phyloP scores from a whole-genome alignment of 306 rosid genomes.

The Adenanthera pavonina region DNA sequence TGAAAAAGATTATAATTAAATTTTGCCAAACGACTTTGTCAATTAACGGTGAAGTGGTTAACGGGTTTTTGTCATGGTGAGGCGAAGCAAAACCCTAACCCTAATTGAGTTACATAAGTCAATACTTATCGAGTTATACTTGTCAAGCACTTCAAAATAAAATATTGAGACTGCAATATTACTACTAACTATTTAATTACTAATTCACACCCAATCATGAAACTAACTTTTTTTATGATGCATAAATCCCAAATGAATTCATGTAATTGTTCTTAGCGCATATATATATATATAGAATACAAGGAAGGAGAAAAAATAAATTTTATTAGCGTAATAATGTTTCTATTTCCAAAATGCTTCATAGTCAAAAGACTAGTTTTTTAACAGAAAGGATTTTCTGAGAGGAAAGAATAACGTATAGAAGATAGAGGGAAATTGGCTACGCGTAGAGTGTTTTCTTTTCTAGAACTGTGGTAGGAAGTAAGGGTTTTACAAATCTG shows the following conservation, averaged over 20 bases:
- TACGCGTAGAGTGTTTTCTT: not conserved
- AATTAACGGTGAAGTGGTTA: conserved; percentile 56
- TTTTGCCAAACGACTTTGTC: conserved; percentile 37
- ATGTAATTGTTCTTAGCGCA: conserved; percentile 44
- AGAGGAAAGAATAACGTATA: too few relatives aligned
- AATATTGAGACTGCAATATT: conserved; percentile 27
- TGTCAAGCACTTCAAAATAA: conserved; percentile 68
- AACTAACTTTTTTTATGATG: conserved; percentile 16
- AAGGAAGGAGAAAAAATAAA: conserved; percentile 40
- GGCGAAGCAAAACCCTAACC: conserved; percentile 48
- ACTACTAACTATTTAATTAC: conserved; percentile 24
- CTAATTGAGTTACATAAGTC: conserved; percentile 38
- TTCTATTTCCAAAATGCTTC: conserved; percentile 56
- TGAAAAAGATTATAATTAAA: not conserved
- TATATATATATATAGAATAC: conserved; percentile 3
- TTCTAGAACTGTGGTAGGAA: not conserved
- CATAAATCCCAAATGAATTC: conserved; percentile 12
- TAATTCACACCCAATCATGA: conserved; percentile 12
- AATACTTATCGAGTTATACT: conserved; percentile 50
- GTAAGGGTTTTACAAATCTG: not conserved
- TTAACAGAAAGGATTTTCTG: conserved; percentile 7
- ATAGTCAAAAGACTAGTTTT: too few relatives aligned
- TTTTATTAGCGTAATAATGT: conserved; percentile 1
- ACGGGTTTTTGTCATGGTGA: conserved; percentile 47
- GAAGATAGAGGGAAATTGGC: conserved; percentile 3